phyloP scores from a whole-genome alignment of 73 alveolate genomes.

The Symbiodinium natans region DNA sequence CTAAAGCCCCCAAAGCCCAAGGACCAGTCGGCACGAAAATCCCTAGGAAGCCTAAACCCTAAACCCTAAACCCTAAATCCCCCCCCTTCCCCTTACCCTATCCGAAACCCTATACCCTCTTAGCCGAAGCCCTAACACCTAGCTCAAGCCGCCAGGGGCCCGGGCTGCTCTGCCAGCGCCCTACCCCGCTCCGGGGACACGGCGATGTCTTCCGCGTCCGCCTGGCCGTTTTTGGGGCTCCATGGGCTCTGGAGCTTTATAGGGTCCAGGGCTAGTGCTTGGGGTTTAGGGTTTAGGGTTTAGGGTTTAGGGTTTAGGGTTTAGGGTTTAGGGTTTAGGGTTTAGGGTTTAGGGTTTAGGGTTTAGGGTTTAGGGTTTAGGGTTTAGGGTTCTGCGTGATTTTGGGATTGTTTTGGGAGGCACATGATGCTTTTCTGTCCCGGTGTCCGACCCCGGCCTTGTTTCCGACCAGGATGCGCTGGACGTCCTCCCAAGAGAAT shows the following conservation, averaged over 20 bases:
- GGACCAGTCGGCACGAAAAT: no score
- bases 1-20: no score
- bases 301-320: neutral
- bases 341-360: neutral
- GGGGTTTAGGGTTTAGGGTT: neutral
- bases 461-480: conserved; percentile 58
- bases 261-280: no score
- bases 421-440: no score
- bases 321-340: neutral
- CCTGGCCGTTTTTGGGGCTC: neutral
- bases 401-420: no score
- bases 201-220: conserved; percentile 59
- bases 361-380: no score
- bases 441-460: neutral
- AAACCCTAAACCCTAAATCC: neutral
- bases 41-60: neutral
- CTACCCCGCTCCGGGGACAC: conserved; percentile 15
- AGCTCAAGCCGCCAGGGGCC: neutral
- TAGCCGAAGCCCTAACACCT: neutral
- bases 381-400: no score
- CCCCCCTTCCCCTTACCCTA: no score
- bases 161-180: conserved; percentile 45
- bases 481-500: conserved; percentile 10
- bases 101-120: neutral
- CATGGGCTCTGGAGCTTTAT: no score